Conservation (phyloP, 2,329 filamentous ascomycete species). For the Aspergillus sclerotialis region DNA sequence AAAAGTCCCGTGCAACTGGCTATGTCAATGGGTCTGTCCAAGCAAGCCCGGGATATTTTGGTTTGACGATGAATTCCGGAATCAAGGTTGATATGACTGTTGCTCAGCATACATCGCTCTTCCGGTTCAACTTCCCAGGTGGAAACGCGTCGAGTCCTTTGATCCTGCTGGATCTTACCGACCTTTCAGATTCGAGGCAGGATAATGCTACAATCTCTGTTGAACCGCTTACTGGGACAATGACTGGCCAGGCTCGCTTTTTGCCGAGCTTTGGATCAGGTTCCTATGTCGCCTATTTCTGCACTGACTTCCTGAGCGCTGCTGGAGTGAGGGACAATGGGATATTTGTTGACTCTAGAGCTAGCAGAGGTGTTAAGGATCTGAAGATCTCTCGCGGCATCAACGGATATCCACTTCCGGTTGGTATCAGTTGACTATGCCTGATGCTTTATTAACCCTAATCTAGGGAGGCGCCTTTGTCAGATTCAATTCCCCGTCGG, state of each 20-base stretch:
- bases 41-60: constrained; percentile 61
- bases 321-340: constrained; percentile 52
- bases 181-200: constrained; percentile 54
- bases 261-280: constrained; percentile 59
- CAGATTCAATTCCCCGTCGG: constrained; percentile 47
- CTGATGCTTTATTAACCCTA: constrained; percentile 1
- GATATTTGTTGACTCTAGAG: constrained; percentile 57
- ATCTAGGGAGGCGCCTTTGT: constrained; percentile 58
- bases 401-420: constrained; percentile 48
- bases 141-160: constrained; percentile 42
- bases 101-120: constrained; percentile 56
- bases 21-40: constrained; percentile 48
- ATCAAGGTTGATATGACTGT: constrained; percentile 61
- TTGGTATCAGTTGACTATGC: constrained; percentile 7
- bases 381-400: constrained; percentile 51
- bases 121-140: constrained; percentile 56
- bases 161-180: constrained; percentile 58
- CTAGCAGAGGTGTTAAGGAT: constrained; percentile 46
- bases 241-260: constrained; percentile 57
- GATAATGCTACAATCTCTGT: constrained; percentile 56
- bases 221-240: constrained; percentile 50
- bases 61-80: constrained; percentile 50
- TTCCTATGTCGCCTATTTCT: constrained; percentile 55
- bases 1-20: constrained; percentile 41
- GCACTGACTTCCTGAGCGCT: constrained; percentile 56